Evolutionary conservation across 2,329 filamentous ascomycete genomes (phyloP).

Genomic region (Gyromitra esculenta): DNA sequence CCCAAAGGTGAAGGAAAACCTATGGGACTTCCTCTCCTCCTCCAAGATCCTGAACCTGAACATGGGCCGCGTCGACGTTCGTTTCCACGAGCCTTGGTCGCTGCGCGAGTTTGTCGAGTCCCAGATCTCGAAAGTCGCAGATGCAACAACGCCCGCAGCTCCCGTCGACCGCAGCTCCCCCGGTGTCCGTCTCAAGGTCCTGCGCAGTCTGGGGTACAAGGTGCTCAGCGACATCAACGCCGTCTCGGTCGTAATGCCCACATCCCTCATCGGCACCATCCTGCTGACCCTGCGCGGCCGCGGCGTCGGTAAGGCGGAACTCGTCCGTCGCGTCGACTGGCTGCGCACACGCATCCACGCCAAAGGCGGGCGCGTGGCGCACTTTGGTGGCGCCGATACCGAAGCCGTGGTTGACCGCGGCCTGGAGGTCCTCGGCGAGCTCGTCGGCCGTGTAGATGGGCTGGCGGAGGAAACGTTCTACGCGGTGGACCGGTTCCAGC

Average conservation of each 20-base stretch:
- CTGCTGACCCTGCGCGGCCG: constrained; percentile 89
- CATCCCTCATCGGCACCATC: constrained; percentile 92
- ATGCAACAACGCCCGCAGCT: constrained; percentile 54
- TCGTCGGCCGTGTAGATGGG: constrained; percentile 81
- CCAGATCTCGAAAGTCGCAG: constrained; percentile 67
- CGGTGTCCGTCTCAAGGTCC: constrained; percentile 73
- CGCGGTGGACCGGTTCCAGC: constrained; percentile 93
- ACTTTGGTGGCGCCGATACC: constrained; percentile 84
- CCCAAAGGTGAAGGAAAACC: constrained; percentile 94
- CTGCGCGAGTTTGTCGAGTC: constrained; percentile 81
- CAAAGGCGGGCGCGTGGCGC: constrained; percentile 87
- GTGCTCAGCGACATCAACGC: constrained; percentile 94
- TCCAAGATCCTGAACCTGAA: constrained; percentile 89
- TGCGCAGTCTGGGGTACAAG: constrained; percentile 89
- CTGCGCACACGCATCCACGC: constrained; percentile 80
- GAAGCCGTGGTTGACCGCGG: constrained; percentile 86
- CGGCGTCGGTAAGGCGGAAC: constrained; percentile 86
- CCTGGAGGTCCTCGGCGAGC: constrained; percentile 87
- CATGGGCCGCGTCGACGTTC: constrained; percentile 89
- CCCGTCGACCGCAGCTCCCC: constrained; percentile 61
- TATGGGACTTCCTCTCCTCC: constrained; percentile 86
- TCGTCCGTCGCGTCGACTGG: constrained; percentile 90
- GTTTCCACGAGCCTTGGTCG: constrained; percentile 97
- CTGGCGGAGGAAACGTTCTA: constrained; percentile 92
- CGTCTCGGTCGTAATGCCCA: constrained; percentile 98